Conservation (phyloP, 306 rosid genomes). For the Cicer arietinum region DNA sequence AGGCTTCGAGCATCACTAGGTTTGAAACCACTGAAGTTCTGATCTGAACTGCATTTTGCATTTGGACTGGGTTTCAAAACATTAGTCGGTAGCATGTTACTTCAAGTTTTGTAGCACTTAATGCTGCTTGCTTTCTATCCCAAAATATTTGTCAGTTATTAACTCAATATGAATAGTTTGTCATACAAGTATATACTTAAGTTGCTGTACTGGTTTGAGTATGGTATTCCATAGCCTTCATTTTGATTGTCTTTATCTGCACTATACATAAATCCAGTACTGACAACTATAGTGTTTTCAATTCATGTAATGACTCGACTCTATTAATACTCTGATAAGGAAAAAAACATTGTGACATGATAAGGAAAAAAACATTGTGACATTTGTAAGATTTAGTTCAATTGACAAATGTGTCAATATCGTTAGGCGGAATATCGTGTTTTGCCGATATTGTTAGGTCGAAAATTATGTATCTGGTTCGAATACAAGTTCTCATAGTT, state of each 20-base stretch:
- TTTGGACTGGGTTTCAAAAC: slow-evolving; percentile 23
- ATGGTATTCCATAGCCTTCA: slow-evolving; percentile 12
- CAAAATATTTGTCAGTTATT: not conserved
- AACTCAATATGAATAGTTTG: slow-evolving; percentile 27
- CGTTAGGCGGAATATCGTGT: too few species aligned
- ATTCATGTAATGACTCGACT: not conserved
- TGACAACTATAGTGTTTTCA: not conserved
- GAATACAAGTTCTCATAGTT: fast-evolving
- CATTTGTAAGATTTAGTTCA: too few species aligned
- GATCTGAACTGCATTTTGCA: not conserved
- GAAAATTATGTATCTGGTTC: too few species aligned
- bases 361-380: too few species aligned
- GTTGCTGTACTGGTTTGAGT: slow-evolving; percentile 25
- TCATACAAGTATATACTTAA: not conserved
- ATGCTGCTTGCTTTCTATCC: slow-evolving; percentile 11
- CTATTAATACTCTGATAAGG: not conserved
- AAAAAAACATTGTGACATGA: not conserved
- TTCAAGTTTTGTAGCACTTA: slow-evolving; percentile 24
- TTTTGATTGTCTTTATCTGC: not conserved
- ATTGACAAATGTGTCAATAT: too few species aligned
- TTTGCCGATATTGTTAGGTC: too few species aligned
- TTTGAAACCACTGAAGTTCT: slow-evolving; percentile 73
- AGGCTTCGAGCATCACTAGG: slow-evolving; percentile 81
- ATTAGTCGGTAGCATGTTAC: not conserved
- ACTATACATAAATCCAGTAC: too few species aligned